Percentiles rank a stretch among this genome's conserved stretches.
These are phyloP conservation scores for Plantago elongata DNA, from an alignment of 257 asterid genomes.

Conservation along the genomic window DNA sequence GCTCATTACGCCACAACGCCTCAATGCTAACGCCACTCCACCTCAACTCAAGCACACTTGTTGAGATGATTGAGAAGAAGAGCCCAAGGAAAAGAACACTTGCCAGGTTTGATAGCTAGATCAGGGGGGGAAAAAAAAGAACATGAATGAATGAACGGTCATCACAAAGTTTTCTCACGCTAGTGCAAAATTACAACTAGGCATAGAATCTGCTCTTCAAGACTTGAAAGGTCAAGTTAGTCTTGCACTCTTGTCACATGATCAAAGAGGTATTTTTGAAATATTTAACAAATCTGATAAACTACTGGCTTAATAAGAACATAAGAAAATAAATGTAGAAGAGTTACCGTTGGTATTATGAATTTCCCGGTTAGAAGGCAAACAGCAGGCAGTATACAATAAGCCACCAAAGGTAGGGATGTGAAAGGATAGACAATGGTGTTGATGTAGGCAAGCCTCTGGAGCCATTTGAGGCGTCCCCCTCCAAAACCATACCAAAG, in stretches of 20 bases:
- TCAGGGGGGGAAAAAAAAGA: conserved; percentile 12
- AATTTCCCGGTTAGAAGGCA: conserved; percentile 92
- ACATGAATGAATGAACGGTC: neutral
- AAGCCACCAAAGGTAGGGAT: conserved; percentile 87
- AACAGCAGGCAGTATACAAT: conserved; percentile 75
- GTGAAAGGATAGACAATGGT: conserved; percentile 97
- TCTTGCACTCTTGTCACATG: too few species aligned
- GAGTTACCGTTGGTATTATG: conserved; percentile 89
- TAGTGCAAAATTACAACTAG: too few species aligned
- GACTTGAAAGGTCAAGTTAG: too few species aligned
- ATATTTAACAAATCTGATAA: too few species aligned
- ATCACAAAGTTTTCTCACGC: neutral
- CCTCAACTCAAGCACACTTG: conserved; percentile 82
- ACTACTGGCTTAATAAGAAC: too few species aligned
- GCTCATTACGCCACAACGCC: conserved; percentile 96
- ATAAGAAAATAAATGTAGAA: neutral
- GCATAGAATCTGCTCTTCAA: too few species aligned
- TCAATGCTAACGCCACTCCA: conserved; percentile 98
- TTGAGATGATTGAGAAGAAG: conserved; percentile 68
- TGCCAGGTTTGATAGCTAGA: conserved; percentile 82
- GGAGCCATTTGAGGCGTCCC: conserved; percentile 88
- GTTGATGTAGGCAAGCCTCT: conserved; percentile 85
- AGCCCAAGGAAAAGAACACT: conserved; percentile 82
- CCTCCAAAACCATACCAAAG: conserved; percentile 94
- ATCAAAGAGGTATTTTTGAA: too few species aligned